A percentile compares a stretch with the other conserved stretches of the same genome.
Conservation (phyloP, 257 asterid genomes). For the Voacanga thouarsii region DNA sequence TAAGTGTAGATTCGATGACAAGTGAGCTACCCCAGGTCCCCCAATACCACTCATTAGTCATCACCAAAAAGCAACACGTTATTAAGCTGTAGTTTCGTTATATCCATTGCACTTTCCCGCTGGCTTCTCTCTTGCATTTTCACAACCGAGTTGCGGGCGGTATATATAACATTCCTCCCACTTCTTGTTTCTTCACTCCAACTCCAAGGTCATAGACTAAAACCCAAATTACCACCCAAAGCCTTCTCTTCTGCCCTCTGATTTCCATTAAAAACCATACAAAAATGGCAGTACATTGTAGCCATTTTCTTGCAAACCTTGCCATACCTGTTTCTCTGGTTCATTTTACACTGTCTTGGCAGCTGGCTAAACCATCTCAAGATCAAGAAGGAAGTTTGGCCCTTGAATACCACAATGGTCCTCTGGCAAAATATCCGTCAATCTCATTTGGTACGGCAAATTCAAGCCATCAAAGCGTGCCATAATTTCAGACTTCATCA, state of each 20-base stretch:
- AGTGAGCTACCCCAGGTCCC: not conserved
- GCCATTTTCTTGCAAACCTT: not conserved
- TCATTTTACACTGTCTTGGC: not conserved
- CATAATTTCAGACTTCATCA: conserved; percentile 18
- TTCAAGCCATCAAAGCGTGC: conserved; percentile 25
- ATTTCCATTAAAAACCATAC: not conserved
- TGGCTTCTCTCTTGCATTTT: not conserved
- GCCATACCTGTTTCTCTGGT: not conserved
- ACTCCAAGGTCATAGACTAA: not conserved
- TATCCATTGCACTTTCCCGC: not conserved
- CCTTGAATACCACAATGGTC: conserved; percentile 33
- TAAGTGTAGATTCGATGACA: too few relatives aligned
- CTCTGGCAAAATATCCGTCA: conserved; percentile 22
- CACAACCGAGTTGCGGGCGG: not conserved
- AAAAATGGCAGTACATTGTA: not conserved
- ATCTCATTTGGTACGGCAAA: conserved; percentile 29
- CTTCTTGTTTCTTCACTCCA: not conserved
- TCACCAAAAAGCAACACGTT: not conserved
- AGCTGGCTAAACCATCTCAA: conserved; percentile 2
- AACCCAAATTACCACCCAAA: not conserved
- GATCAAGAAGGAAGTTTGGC: conserved; percentile 25
- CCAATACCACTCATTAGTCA: not conserved
- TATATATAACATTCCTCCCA: not conserved
- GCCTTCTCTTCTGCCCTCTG: not conserved
- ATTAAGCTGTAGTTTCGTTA: not conserved